Conservation (phyloP, 768 basidiomycete species). For the Pleurotus sapidus region DNA sequence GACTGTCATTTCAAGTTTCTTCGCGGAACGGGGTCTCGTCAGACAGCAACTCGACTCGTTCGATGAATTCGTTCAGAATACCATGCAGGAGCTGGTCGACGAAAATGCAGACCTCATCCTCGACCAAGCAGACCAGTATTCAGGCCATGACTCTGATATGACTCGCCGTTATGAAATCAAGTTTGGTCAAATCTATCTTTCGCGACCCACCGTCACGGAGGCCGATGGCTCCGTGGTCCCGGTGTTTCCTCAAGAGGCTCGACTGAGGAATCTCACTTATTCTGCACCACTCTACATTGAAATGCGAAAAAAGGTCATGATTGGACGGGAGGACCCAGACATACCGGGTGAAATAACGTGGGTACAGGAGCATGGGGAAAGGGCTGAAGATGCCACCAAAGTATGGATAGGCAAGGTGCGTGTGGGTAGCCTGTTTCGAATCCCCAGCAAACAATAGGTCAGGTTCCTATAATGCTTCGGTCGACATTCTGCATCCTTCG, state of each 20-base stretch:
- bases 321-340: conserved; percentile 79
- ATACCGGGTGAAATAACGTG: conserved; percentile 77
- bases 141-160: conserved; percentile 76
- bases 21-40: conserved; percentile 96
- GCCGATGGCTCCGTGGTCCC: conserved; percentile 92
- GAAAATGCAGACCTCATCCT: conserved; percentile 94
- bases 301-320: conserved; percentile 82
- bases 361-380: conserved; percentile 70
- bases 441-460: background rate
- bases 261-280: conserved; percentile 93
- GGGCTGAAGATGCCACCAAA: conserved; percentile 66
- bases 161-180: conserved; percentile 95
- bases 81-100: conserved; percentile 98
- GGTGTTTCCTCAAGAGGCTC: conserved; percentile 95
- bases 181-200: conserved; percentile 97
- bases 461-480: conserved; percentile 98
- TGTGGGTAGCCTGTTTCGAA: conserved; percentile 7
- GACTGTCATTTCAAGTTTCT: conserved; percentile 95
- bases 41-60: conserved; percentile 97
- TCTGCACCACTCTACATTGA: conserved; percentile 95
- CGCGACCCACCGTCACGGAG: conserved; percentile 92
- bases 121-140: conserved; percentile 95
- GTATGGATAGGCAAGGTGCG: conserved; percentile 92
- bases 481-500: conserved; percentile 93
- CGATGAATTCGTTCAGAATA: conserved; percentile 98